Conservation (phyloP, 75 land plant species). For the Cupressus sempervirens region DNA sequence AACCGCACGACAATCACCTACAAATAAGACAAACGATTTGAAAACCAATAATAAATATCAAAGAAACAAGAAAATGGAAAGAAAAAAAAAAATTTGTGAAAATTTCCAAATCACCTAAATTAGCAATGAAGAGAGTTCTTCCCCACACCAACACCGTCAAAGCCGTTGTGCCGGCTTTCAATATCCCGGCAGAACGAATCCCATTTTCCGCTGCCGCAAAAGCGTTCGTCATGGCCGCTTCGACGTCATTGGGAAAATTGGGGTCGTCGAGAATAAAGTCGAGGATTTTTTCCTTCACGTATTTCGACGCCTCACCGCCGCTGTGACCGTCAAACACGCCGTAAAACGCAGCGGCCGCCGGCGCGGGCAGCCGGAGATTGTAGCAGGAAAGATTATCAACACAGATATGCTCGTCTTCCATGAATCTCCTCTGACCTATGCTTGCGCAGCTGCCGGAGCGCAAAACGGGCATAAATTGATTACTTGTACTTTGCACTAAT, state of each 20-base stretch:
- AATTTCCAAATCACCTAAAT: not conserved
- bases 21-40: no score
- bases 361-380: conserved; percentile 1
- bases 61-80: no score
- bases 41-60: no score
- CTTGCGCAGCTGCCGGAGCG: conserved; percentile 58
- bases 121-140: conserved; percentile 47
- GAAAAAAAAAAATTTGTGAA: no score
- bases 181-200: not conserved
- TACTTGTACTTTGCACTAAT: not conserved
- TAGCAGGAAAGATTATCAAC: conserved; percentile 30
- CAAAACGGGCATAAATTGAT: conserved; percentile 36
- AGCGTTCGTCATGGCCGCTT: conserved; percentile 60
- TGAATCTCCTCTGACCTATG: conserved; percentile 34
- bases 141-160: conserved; percentile 63
- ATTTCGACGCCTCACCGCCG: conserved; percentile 67
- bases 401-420: conserved; percentile 58
- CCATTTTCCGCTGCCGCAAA: conserved; percentile 58
- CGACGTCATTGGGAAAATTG: conserved; percentile 37
- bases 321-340: conserved; percentile 93
- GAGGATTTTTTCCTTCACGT: conserved; percentile 52
- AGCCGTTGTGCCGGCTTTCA: conserved; percentile 69
- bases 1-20: conserved; percentile 17
- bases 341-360: conserved; percentile 48
- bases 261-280: conserved; percentile 57